Evolutionary conservation across 768 basidiomycete species (phyloP), one percentile per base, ranked within the genome.

Genomic region (Cytidiella melzeri): DNA sequence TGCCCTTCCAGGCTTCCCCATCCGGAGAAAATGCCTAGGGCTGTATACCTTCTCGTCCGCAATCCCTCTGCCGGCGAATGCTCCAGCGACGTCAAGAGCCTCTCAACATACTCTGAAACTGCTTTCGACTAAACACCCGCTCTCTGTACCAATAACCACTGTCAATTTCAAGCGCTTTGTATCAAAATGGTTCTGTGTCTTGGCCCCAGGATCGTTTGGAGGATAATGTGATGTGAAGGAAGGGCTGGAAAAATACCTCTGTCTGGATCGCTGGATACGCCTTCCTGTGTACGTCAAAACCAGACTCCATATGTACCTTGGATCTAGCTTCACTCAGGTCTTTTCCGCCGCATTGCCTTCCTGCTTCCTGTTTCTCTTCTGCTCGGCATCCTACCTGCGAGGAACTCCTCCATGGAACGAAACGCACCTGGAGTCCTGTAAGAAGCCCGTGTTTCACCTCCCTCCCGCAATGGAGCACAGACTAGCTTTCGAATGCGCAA

Each of bases 121-220:
- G 24, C 58, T 87, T 12, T 80, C 78, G 15, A 77, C 76, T 1
- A 70, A 71, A 24, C 85, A 87, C 57, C 79, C 87, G 0, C 73
- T 95, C 4, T 89, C 87, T 1, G 69, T 95, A 3, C 86, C 82
- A 0, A 81, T 83, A 23, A 85, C 83, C 55, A 83, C 87, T 1
- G 77, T 73, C 55, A 91, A 92, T 61, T 93, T 93, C 60, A 77
- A 83, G 54, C 71, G 89, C 20, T 94, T 95, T 51, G 77, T 93
- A 3, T 75, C 80, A 5, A 82, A 75, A 56, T 72, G 80, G 3
- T 87, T 88, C 0, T 84, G 87, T 0, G 67, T 92, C 5, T 95
- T 95, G 92, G 92, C 55, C 93, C 18, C 89, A 90, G 66, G 92
- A 96, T 61, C 69, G 92, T 1, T 60, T 89, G 12, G 92, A 95